These are phyloP conservation scores for Hippophae gyantsensis DNA, from an alignment of 306 rosid species.

Conservation along the genomic window DNA sequence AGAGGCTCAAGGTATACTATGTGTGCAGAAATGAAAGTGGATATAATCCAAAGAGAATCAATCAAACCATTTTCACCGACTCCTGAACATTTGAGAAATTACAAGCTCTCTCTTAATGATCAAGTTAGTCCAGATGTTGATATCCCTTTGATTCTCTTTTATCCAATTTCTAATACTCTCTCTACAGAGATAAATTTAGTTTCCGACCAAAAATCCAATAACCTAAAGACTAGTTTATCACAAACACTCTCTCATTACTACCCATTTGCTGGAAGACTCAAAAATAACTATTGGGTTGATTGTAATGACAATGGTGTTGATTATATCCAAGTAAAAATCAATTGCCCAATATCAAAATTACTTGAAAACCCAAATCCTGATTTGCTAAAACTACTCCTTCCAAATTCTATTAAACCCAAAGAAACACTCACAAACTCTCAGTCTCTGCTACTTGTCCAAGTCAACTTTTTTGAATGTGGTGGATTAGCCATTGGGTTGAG, in stretches of 20 bases:
- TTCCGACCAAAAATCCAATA: background rate
- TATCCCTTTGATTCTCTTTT: slow-evolving; percentile 15
- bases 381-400: slow-evolving; percentile 4
- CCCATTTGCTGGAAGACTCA: slow-evolving; percentile 17
- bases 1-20: too few relatives aligned
- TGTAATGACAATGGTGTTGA: slow-evolving; percentile 18
- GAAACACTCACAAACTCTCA: background rate
- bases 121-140: slow-evolving; percentile 11
- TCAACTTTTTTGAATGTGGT: slow-evolving; percentile 14
- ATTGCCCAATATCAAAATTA: slow-evolving; percentile 1
- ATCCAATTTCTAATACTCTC: background rate
- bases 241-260: background rate
- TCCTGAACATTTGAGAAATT: slow-evolving; percentile 2
- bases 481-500: slow-evolving; percentile 18
- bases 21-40: slow-evolving; percentile 4
- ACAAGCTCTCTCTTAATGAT: slow-evolving; percentile 17
- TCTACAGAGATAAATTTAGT: background rate
- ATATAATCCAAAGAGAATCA: slow-evolving; percentile 5
- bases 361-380: slow-evolving; percentile 5
- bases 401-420: background rate
- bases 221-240: slow-evolving; percentile 8
- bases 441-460: slow-evolving; percentile 15
- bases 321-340: slow-evolving; percentile 7
- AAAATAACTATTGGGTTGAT: background rate
- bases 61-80: slow-evolving; percentile 18